Base-by-base conservation (phyloP, 148 eudicot genomes). In the Rhododendron simsii region DNA sequence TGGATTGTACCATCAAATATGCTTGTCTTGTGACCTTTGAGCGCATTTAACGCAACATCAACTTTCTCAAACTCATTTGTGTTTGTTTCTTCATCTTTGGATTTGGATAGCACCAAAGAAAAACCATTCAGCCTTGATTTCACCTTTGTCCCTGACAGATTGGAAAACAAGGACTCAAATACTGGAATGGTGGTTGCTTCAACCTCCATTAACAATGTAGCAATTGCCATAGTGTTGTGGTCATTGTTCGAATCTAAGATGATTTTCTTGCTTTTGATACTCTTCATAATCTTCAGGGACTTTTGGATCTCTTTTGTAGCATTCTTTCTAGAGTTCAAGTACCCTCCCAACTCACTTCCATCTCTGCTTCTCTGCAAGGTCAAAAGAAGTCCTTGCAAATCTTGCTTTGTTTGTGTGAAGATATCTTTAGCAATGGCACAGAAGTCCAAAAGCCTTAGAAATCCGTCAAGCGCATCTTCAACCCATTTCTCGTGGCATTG, bases 401-500 rank as follows among this genome's bases (percentile, higher is more conserved):
- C 81, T 45, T 90, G 78, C 65, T 82, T 86, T n/a, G 85, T 85
- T 48, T 88, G 83, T 47, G 69, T 37, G 84, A 87, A 76, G 11
- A 84, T 85, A 67, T 86, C 91, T 48, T 83, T 88, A 21, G 84
- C 21, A 14, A 45, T 21, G 48, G 59, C 88, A 80, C 87, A 88
- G 0, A 78, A 78, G 82, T 88, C 90, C 71, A 90, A 80, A 20
- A 90, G 65, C 81, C 78, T 86, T 4, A 90, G 69, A 51, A 76
- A 90, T 61, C 81, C 82, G 1, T 88, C 90, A 67, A 88, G 35
- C 65, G 71, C 76, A 28, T 84, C 89, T 48, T 91, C 90, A 18
- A 71, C 87, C 84, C 85, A 87, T 82, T 84, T 86, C 50, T 84
- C 15, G 1, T 81, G 63, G 35, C 41, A 51, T n/a, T 77, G 81